Evolutionary conservation across 139 green algal species (phyloP), one percentile per base, ranked within the genome.

Genomic region (Parachlorella kessleri): DNA sequence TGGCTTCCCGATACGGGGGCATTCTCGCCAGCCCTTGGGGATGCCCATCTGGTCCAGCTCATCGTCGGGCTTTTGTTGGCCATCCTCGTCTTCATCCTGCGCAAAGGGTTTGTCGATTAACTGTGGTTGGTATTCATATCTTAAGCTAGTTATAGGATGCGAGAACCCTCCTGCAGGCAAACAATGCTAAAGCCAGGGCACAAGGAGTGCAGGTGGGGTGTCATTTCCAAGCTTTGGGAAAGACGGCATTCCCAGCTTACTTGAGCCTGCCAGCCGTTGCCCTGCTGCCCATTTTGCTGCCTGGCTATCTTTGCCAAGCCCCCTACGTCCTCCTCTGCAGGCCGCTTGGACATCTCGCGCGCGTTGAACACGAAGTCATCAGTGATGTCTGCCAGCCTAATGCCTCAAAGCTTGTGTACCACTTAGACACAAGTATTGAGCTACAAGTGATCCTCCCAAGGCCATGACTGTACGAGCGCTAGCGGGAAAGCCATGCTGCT

Each of bases 31-130:
- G 32, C 82, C 82, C 0, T 26, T 35, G 39, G 82, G 82, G 1
- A 87, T 78, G 54, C 82, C 77, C 10, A 30, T 32, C 7, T 64
- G 38, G 39, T 84, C 82, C 53, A 84, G 32, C 66, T 87, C 82
- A 14, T 87, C 82, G 40, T 87, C 82, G 6, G 33, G 42, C 48
- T 59, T 24, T 4, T 84, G 70, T 32, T 81, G 63, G 48, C 21
- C 48, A 59, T 18, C 48, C 0, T 59, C 21, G 48, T 59, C 48
- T n/a, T n/a, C n/a, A n/a, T n/a, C n/a, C n/a, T n/a, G n/a, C n/a
- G n/a, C n/a, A n/a, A n/a, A 59, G 21, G 21, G 48, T 59, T 59
- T 59, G 21, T 18, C 48, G 14, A 18, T 59, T 18, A 59, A 59
- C 14, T n/a, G n/a, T n/a, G n/a, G n/a, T n/a, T n/a, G n/a, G n/a